Evolutionary conservation across 1,284 basidiomycete genomes (phyloP), one percentile per base, ranked within the genome.

Genomic region (Cerioporus squamosus): DNA sequence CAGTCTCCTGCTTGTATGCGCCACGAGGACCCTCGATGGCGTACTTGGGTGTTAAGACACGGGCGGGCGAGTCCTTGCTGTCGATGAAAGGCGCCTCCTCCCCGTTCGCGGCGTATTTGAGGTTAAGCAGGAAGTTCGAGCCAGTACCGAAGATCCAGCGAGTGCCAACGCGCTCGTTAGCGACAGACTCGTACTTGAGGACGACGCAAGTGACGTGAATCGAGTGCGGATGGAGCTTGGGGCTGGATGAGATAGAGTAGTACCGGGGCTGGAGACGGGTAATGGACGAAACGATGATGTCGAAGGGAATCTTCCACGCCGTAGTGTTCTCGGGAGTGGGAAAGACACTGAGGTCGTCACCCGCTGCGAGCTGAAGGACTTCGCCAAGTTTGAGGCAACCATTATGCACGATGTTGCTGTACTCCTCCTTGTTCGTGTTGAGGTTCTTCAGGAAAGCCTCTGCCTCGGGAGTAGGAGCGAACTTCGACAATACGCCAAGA

Each of bases 171-270:
- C 79, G 78, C 7, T 82, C 73, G 58, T 80, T 85, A 31, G 80
- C 69, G 17, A 84, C 68, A 12, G 92, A 91, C 72, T 94, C 79
- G 75, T 95, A 97, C 74, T 95, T 93, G 72, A 97, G 87, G 12
- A 98, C 94, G 51, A 99, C 97, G 54, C 88, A 93, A 18, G 97
- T 99, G 68, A 97, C 89, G 76, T 99, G 97, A 63, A 99, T 93
- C 5, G 91, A 81, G 64, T 86, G 88, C 39, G 95, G 88, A 75
- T 94, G 75, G 44, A 98, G 80, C 75, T 98, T 98, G 49, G 97
- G 95, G 62, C 92, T 94, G 23, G 95, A 98, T 15, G 97, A 98
- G 76, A 99, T 99, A 43, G 97, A 99, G 78, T 98, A 99, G 82
- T 93, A 99, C 59, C 97, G 91, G 39, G 97, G 96, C 72, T 97